Percentiles rank a stretch among this genome's conserved stretches.
Evolutionary conservation across 768 basidiomycete genomes (phyloP).

Genomic region (Rhizopogon sp.): DNA sequence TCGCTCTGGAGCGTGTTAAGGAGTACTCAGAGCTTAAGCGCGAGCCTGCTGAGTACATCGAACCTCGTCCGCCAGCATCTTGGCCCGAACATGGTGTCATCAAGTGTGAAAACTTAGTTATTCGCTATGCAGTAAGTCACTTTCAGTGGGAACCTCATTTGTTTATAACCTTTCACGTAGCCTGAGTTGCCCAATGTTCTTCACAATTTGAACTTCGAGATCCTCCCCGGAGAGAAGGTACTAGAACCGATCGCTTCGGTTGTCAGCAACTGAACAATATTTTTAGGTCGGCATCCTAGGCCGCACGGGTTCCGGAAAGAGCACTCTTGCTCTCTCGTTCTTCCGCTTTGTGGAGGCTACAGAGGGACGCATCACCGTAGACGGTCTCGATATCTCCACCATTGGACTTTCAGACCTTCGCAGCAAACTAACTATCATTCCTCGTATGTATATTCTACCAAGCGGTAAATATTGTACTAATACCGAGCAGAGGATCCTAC

Average conservation of each 20-base stretch:
- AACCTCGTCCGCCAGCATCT: conserved; percentile 72
- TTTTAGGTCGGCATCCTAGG: conserved; percentile 64
- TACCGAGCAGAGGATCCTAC: conserved; percentile 72
- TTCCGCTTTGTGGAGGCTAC: conserved; percentile 90
- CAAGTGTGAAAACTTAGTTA: conserved; percentile 67
- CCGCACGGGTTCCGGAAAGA: conserved; percentile 71
- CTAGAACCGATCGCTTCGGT: not conserved
- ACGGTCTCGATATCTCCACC: conserved; percentile 72
- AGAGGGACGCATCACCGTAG: conserved; percentile 68
- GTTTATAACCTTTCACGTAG: conserved; percentile 28
- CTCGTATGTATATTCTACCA: conserved; percentile 41
- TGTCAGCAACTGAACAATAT: conserved; percentile 1
- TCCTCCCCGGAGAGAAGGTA: conserved; percentile 75
- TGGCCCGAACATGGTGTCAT: conserved; percentile 78
- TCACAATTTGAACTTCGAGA: conserved; percentile 70
- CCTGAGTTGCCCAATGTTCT: conserved; percentile 85
- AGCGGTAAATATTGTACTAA: not conserved
- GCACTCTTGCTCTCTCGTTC: conserved; percentile 77
- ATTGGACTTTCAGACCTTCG: conserved; percentile 83
- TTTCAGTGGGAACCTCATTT: not conserved
- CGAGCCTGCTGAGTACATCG: conserved; percentile 81
- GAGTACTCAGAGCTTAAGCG: conserved; percentile 79
- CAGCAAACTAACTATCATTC: conserved; percentile 70
- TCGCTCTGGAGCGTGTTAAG: conserved; percentile 84
- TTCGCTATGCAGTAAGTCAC: conserved; percentile 69